These are phyloP conservation scores for Kwoniella sp. DNA, from an alignment of 768 basidiomycete genomes.

Conservation along the genomic window DNA sequence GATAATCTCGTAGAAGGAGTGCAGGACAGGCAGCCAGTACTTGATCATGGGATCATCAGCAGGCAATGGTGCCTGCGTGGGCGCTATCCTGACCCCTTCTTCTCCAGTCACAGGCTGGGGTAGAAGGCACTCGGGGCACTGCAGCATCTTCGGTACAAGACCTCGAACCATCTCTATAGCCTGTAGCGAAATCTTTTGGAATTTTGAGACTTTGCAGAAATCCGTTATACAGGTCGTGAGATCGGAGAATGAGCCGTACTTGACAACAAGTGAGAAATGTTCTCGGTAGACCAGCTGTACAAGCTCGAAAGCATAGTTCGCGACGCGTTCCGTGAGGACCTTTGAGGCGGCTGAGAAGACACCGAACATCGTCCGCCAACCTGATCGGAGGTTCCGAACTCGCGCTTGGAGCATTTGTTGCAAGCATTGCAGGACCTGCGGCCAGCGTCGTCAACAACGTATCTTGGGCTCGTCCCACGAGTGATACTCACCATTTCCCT, in stretches of 20 bases:
- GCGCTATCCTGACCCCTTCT: constrained; percentile 1
- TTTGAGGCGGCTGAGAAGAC: constrained; percentile 96
- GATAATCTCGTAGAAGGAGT: constrained; percentile 99
- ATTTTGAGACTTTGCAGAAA: constrained; percentile 99
- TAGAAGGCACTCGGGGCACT: constrained; percentile 68
- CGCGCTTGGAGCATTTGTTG: constrained; percentile 98
- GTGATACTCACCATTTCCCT: constrained; percentile 77
- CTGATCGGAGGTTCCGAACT: constrained; percentile 91
- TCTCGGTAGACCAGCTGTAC: constrained; percentile 87
- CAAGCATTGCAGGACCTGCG: constrained; percentile 89
- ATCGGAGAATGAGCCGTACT: constrained; percentile 92
- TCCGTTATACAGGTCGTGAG: constrained; percentile 96
- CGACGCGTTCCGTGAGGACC: constrained; percentile 89
- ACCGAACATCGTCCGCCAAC: constrained; percentile 99
- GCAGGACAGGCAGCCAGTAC: constrained; percentile 94
- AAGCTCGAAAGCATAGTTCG: constrained; percentile 91
- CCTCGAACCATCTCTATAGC: constrained; percentile 96
- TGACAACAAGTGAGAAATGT: constrained; percentile 87
- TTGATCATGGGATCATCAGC: constrained; percentile 79
- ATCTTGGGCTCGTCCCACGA: background rate
- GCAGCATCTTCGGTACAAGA: constrained; percentile 87
- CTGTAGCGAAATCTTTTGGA: constrained; percentile 93
- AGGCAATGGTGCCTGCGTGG: constrained; percentile 20
- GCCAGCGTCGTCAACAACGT: background rate
- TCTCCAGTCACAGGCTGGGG: constrained; percentile 20